Evolutionary conservation across 768 basidiomycete species (phyloP).

Genomic region (Russula emetica): DNA sequence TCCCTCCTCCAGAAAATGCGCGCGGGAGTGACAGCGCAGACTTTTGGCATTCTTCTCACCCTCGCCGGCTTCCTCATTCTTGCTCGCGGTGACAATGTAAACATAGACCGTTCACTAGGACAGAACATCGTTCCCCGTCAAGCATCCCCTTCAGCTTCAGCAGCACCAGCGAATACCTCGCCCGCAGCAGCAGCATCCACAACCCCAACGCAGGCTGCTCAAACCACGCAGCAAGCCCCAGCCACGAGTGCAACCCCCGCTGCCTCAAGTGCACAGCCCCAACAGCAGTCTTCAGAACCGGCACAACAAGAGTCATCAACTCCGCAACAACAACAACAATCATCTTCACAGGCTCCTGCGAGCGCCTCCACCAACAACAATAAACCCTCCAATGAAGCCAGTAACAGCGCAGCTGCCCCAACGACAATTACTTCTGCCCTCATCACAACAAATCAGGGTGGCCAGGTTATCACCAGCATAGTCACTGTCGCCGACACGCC

Average conservation of each 20-base stretch:
- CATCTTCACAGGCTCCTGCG: slow-evolving; percentile 8
- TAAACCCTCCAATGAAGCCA: background rate
- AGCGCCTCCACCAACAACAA: background rate
- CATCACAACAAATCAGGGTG: slow-evolving; percentile 34
- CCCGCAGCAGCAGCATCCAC: background rate
- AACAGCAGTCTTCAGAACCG: slow-evolving; percentile 14
- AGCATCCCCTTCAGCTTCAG: background rate
- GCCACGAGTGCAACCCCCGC: slow-evolving; percentile 12
- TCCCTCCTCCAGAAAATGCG: slow-evolving; percentile 13
- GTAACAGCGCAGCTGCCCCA: slow-evolving; percentile 7
- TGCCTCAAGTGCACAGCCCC: background rate
- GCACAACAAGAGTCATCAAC: slow-evolving; percentile 24
- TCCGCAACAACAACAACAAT: slow-evolving; percentile 4
- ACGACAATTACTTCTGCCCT: slow-evolving; percentile 19
- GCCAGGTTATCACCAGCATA: slow-evolving; percentile 33
- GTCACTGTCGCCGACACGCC: slow-evolving; percentile 23
- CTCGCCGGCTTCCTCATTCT: slow-evolving; percentile 33
- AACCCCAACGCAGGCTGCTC: background rate
- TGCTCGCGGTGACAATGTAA: slow-evolving; percentile 29
- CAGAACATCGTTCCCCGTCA: slow-evolving; percentile 24
- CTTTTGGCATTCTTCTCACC: slow-evolving; percentile 32
- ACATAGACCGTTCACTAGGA: slow-evolving; percentile 1
- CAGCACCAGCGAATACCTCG: background rate
- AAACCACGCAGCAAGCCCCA: background rate
- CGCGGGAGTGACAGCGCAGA: slow-evolving; percentile 30